Conservation (phyloP, 257 asterid genomes). For the Primulina huaijiensis region DNA sequence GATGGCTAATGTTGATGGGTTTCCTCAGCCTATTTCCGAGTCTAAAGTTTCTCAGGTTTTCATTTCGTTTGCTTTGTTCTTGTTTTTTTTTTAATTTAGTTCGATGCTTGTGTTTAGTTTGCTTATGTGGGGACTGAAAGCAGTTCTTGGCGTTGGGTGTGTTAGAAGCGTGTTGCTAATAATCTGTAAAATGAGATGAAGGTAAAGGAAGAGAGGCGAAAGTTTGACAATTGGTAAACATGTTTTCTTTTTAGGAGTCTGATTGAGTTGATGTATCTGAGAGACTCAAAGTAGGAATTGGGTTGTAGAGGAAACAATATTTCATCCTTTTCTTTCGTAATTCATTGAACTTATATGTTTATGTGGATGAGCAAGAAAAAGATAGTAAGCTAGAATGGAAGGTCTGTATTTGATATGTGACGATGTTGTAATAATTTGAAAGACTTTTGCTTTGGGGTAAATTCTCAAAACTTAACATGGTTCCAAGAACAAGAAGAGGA, state of each 20-base stretch:
- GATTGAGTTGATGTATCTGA: background rate
- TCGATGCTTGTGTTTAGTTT: background rate
- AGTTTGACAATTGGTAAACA: background rate
- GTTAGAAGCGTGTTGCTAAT: background rate
- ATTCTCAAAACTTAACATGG: background rate
- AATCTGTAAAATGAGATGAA: background rate
- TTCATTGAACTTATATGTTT: too few species aligned
- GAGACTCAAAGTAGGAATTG: background rate
- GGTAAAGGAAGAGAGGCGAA: background rate
- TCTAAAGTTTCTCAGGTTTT: conserved; percentile 69
- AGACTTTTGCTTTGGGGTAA: background rate
- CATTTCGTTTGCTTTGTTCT: background rate
- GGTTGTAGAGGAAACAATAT: background rate
- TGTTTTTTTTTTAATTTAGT: too few species aligned
- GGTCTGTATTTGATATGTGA: background rate
- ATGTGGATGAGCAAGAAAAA: background rate
- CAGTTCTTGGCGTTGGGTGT: background rate
- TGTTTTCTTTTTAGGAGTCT: background rate
- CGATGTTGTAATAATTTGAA: background rate
- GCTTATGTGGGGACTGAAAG: background rate
- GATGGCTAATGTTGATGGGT: conserved; percentile 60
- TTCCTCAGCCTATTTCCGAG: conserved; percentile 51
- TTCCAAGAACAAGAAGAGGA: too few species aligned
- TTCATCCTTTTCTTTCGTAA: too few species aligned
- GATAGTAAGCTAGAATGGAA: background rate